Base-by-base conservation (phyloP, 768 basidiomycete genomes). In the Phylloporus sp. region DNA sequence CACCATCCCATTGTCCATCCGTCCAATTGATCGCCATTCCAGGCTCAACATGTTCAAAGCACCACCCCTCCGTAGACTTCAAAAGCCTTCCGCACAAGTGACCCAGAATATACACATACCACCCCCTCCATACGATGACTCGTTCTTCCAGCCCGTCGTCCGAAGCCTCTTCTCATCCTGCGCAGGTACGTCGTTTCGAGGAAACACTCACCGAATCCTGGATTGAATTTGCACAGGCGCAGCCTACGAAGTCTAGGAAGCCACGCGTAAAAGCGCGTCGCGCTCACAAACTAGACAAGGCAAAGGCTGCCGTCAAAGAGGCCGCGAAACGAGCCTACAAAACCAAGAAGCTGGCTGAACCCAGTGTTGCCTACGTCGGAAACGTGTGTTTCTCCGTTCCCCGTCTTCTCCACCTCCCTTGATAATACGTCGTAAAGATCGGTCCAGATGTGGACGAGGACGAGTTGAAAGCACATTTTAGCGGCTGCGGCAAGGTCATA, bases 361-460 rank as follows among this genome's bases (percentile, higher is more conserved):
- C 59, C 45, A 62, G 60, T 26, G 69, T 67, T 48, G 71, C 79
- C 20, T 84, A 70, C 53, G 77, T 83, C 17, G 83, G 84, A 32
- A 85, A 85, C 58, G 84, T 85, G 54, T 50, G 80, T 68, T 13
- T 10, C 11, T 6, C 6, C 29, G 9, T 9, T 27, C 5, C n/a
- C n/a, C 34, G 38, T 34, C 21, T 8, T 42, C 36, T 37, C 20
- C 10, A 26, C 35, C 37, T 40, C 36, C 43, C 26, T 53, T 26
- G 35, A 41, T 38, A 15, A 53, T 31, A 9, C 24, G 31, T 46
- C 42, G 37, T 31, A 47, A 49, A 73, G 70, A 38, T 74, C 24
- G 58, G 67, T 34, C 64, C 71, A 4, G 52, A 50, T 1, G 53
- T 57, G 18, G 57, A 60, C 15, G 62, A 68, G 47, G n/a, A 47